These are phyloP conservation scores for Myriangium duriaei DNA, from an alignment of 2,329 filamentous ascomycete species.

Conservation along the genomic window DNA sequence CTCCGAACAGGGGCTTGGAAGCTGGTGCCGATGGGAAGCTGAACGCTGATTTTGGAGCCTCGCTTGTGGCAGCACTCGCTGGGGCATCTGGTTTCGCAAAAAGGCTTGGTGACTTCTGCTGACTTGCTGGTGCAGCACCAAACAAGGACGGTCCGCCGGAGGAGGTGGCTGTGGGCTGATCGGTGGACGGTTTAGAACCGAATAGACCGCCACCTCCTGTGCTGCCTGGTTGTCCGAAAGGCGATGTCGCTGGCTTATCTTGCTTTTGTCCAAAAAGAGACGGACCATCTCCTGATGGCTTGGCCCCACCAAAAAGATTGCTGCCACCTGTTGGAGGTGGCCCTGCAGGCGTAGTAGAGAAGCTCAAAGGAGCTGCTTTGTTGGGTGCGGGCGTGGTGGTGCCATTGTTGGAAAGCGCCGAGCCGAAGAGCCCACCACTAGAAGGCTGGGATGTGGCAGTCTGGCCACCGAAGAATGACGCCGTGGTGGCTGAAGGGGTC, in stretches of 20 bases:
- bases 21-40: conserved; percentile 6
- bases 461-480: conserved; percentile 2
- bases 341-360: conserved; percentile 21
- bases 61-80: conserved; percentile 18
- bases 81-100: conserved; percentile 5
- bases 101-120: conserved; percentile 3
- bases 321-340: conserved; percentile 13
- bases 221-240: conserved; percentile 4
- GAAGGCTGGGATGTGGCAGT: conserved; percentile 1
- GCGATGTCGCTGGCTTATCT: conserved; percentile 7
- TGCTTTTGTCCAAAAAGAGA: conserved; percentile 14
- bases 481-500: conserved; percentile 27
- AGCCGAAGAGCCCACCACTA: conserved; percentile 8
- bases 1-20: conserved; percentile 5
- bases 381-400: conserved; percentile 16
- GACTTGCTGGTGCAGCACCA: conserved; percentile 2
- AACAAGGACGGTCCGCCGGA: conserved; percentile 10
- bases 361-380: conserved; percentile 12
- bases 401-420: too few species aligned
- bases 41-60: conserved; percentile 24
- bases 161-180: conserved; percentile 9
- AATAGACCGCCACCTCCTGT: conserved; percentile 9
- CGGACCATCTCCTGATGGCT: conserved; percentile 4
- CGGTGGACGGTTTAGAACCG: conserved; percentile 13
- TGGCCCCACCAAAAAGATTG: conserved; percentile 11